These are phyloP conservation scores for Microstegium vimineum DNA, from an alignment of 176 grass and related monocot genomes.

Conservation along the genomic window DNA sequence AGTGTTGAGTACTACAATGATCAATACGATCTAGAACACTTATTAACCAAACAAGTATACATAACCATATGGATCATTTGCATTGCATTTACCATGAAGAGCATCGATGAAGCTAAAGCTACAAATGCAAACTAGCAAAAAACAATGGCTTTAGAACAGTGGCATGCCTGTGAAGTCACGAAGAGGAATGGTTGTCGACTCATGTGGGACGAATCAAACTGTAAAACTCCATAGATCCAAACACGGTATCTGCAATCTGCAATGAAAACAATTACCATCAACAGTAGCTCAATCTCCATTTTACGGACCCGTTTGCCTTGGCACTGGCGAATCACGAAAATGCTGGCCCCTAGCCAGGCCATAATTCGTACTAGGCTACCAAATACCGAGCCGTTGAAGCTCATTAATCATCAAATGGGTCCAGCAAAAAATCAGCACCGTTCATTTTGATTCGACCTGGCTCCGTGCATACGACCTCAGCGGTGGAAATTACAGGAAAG, in stretches of 20 bases:
- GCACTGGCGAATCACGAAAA: neutral
- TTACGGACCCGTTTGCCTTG: neutral
- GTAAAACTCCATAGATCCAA: neutral
- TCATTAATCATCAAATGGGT: neutral
- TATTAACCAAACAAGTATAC: neutral
- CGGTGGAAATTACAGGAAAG: neutral
- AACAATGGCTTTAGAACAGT: neutral
- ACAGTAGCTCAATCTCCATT: neutral
- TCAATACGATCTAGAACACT: neutral
- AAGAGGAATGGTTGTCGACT: neutral
- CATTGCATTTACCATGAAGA: neutral
- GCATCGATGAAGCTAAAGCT: neutral
- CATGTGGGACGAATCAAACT: neutral
- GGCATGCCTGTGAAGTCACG: neutral
- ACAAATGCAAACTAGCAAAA: neutral
- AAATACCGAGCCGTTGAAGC: neutral
- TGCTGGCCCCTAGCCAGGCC: neutral
- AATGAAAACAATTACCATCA: neutral
- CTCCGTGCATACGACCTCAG: neutral
- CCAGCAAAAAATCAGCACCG: neutral
- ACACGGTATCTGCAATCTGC: neutral
- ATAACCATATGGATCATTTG: neutral
- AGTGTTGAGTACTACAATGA: neutral
- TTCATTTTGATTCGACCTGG: neutral
- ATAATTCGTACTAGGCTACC: neutral